These are phyloP conservation scores for Chaetomium sp. DNA, from an alignment of 2,329 filamentous ascomycete species.

Conservation along the genomic window DNA sequence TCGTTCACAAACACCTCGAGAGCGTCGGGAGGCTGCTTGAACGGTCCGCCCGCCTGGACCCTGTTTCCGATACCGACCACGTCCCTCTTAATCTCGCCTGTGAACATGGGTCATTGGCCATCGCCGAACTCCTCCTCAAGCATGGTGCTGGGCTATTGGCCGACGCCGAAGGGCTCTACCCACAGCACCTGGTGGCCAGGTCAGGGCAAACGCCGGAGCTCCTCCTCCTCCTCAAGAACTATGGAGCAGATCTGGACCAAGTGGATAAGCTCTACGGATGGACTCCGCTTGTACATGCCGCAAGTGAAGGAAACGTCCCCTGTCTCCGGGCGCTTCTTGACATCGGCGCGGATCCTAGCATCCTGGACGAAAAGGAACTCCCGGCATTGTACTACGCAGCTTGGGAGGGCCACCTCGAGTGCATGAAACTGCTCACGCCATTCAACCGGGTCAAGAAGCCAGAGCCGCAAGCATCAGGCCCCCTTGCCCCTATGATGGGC, in stretches of 20 bases:
- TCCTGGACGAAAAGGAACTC: slow-evolving; percentile 87
- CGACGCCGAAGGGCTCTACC: slow-evolving; percentile 93
- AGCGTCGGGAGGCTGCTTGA: slow-evolving; percentile 79
- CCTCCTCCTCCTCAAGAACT: slow-evolving; percentile 76
- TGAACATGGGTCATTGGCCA: slow-evolving; percentile 83
- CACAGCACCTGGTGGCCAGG: slow-evolving; percentile 93
- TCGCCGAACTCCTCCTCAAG: slow-evolving; percentile 81
- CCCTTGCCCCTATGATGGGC: slow-evolving; percentile 49
- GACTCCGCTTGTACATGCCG: slow-evolving; percentile 95
- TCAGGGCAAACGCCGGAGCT: slow-evolving; percentile 81
- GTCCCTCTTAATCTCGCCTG: slow-evolving; percentile 94
- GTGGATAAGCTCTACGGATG: slow-evolving; percentile 95
- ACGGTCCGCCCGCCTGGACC: slow-evolving; percentile 81
- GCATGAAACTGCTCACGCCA: slow-evolving; percentile 82
- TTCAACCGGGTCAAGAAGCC: slow-evolving; percentile 50
- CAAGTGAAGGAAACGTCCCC: slow-evolving; percentile 90
- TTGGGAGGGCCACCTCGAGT: slow-evolving; percentile 95
- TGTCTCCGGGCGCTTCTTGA: slow-evolving; percentile 82
- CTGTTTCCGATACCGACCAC: slow-evolving; percentile 83
- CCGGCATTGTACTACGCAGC: slow-evolving; percentile 98
- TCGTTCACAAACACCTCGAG: slow-evolving; percentile 80
- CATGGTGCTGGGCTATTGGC: slow-evolving; percentile 81
- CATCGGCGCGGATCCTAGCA: slow-evolving; percentile 74
- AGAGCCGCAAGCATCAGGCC: slow-evolving; percentile 42
- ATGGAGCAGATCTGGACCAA: slow-evolving; percentile 88